These are phyloP conservation scores for Ettlia oleoabundans DNA, from an alignment of 139 green algal genomes.

Conservation along the genomic window DNA sequence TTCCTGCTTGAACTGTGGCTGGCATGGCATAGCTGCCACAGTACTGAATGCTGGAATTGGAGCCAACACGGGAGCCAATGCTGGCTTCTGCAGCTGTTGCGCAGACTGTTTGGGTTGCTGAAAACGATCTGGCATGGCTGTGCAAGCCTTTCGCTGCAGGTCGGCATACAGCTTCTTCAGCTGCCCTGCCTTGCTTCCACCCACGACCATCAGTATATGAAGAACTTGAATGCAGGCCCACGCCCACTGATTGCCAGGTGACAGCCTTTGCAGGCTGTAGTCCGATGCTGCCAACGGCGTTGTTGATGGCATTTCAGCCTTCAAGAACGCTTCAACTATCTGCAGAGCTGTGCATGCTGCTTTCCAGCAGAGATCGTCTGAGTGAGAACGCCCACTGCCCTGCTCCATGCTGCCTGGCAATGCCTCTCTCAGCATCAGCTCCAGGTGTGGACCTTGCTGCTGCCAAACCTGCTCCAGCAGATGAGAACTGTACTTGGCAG, in stretches of 20 bases:
- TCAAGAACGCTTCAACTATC: background rate
- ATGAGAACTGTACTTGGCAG: background rate
- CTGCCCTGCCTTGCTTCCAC: background rate
- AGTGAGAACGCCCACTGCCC: background rate
- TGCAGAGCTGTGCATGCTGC: background rate
- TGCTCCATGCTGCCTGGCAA: background rate
- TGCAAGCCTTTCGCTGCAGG: background rate
- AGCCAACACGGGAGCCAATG: no score
- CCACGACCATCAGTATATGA: background rate
- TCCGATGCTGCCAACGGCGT: background rate
- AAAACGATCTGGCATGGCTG: background rate
- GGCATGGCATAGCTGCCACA: no score
- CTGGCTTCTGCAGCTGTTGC: background rate
- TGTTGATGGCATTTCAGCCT: background rate
- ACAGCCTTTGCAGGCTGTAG: no score
- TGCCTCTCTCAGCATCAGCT: background rate
- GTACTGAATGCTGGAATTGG: no score
- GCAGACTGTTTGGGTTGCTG: background rate
- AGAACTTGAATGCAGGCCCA: constrained; percentile 4
- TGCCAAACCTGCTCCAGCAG: background rate
- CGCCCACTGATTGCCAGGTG: constrained; percentile 12
- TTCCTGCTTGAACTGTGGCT: no score
- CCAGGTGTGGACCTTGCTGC: background rate
- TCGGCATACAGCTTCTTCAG: background rate
- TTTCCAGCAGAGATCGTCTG: background rate